Conservation (phyloP, 805 yeast genomes). For the Wickerhamiella qilinensis region DNA sequence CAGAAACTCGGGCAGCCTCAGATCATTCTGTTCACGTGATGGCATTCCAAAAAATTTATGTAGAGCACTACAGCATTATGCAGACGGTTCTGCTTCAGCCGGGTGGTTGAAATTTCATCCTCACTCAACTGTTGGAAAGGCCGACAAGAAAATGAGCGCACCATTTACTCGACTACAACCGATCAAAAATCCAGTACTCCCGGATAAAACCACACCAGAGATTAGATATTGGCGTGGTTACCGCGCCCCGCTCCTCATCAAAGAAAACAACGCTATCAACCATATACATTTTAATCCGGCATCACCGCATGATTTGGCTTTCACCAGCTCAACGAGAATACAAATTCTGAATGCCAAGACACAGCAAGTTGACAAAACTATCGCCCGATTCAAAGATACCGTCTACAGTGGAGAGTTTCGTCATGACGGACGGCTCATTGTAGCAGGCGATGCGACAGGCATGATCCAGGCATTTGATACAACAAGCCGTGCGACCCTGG, state of each 20-base stretch:
- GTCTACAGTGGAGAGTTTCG: slow-evolving; percentile 87
- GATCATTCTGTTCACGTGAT: not conserved
- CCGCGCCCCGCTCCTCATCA: slow-evolving; percentile 70
- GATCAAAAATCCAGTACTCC: slow-evolving; percentile 11
- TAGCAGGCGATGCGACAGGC: slow-evolving; percentile 93
- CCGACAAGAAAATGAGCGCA: slow-evolving; percentile 16
- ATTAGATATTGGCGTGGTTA: slow-evolving; percentile 89
- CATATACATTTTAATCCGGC: slow-evolving; percentile 79
- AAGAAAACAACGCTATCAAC: slow-evolving; percentile 83
- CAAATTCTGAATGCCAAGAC: slow-evolving; percentile 92
- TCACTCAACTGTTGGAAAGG: too few species aligned
- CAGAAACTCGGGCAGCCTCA: too few species aligned
- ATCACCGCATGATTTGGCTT: slow-evolving; percentile 77
- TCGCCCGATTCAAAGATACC: slow-evolving; percentile 74
- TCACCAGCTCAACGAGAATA: slow-evolving; percentile 78
- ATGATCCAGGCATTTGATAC: slow-evolving; percentile 83
- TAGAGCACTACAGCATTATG: not conserved
- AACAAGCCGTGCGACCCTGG: slow-evolving; percentile 58
- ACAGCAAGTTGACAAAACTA: slow-evolving; percentile 75
- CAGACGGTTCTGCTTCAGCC: too few species aligned
- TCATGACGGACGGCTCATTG: slow-evolving; percentile 76
- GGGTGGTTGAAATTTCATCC: too few species aligned
- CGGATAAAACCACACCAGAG: slow-evolving; percentile 29
- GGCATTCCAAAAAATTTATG: not conserved
- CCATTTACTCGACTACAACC: slow-evolving; percentile 11